phyloP scores from a whole-genome alignment of 768 basidiomycete genomes.

The Lentinula aciculospora region DNA sequence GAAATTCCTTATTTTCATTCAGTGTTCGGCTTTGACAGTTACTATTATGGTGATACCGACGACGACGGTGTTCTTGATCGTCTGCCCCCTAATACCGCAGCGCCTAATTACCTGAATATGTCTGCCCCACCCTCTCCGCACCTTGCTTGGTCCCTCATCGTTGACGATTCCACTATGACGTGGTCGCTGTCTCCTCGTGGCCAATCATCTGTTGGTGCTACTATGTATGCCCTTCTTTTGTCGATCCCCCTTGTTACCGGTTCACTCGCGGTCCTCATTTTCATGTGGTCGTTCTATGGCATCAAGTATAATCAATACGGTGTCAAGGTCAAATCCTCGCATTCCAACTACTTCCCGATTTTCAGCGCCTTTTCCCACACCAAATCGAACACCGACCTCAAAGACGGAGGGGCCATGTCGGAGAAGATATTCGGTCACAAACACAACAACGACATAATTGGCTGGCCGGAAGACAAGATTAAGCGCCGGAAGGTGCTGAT shows the following conservation, averaged over 20 bases:
- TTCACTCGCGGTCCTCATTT: conserved; percentile 73
- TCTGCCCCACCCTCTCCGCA: conserved; percentile 86
- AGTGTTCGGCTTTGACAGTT: conserved; percentile 43
- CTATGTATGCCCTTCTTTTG: conserved; percentile 83
- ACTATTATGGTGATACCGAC: conserved; percentile 88
- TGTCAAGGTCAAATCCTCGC: conserved; percentile 52
- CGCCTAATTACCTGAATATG: conserved; percentile 88
- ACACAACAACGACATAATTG: conserved; percentile 68
- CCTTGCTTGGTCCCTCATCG: conserved; percentile 78
- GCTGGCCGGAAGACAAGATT: conserved; percentile 92
- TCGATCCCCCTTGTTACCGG: conserved; percentile 84
- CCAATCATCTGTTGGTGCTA: conserved; percentile 71
- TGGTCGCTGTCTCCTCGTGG: conserved; percentile 85
- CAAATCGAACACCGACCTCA: conserved; percentile 43
- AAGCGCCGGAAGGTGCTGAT: conserved; percentile 92
- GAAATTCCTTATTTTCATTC: background rate
- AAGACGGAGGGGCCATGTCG: conserved; percentile 49
- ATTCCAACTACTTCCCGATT: conserved; percentile 81
- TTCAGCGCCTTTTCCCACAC: conserved; percentile 59
- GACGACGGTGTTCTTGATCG: conserved; percentile 87
- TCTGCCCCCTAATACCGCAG: conserved; percentile 80
- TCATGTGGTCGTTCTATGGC: conserved; percentile 97
- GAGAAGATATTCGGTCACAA: conserved; percentile 68
- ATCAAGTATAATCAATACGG: conserved; percentile 94
- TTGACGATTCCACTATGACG: conserved; percentile 71